Base-by-base conservation (phyloP, 768 basidiomycete species). In the Xerocomellus chrysenteron region DNA sequence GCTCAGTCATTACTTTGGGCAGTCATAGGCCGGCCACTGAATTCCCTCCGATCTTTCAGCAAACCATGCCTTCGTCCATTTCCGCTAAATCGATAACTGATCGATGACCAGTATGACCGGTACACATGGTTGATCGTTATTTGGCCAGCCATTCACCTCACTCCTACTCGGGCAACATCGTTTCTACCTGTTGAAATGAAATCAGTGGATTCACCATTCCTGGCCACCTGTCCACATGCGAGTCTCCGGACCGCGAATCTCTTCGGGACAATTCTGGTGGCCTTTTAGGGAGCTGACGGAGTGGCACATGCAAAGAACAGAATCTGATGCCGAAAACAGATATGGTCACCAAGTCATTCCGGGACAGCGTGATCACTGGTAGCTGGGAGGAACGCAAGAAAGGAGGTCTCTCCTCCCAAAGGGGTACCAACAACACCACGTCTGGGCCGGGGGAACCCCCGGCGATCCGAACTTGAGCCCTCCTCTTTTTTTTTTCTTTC, bases 191-290 rank as follows among this genome's bases (percentile, higher is more conserved):
- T 50, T 16, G 47, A 56, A 46, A 43, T 45, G 52, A 50, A 26
- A 50, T 44, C 16, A 3, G 43, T 49, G 37, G 64, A 55, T 58
- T 55, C 64, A 44, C 62, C 57, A 43, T 43, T 42, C 28, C 17
- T 28, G 19, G 8, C n/a, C 7, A 36, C 35, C 39, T 11, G 32
- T 28, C 24, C 28, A 32, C 41, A 41, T 40, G 55, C 49, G 32
- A 46, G 50, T 41, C 46, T 33, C 42, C 44, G 12, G 26, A 39
- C 30, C 48, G 54, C 47, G 62, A 56, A 57, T 56, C 51, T 36
- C 51, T 62, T 21, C 35, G 36, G 37, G 35, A 46, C 39, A 14
- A 47, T 19, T 26, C 19, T 16, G 21, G 39, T 28, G 33, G 14
- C 39, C 39, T 40, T 51, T 24, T 33, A 36, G 21, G 36, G 28